These are phyloP conservation scores for Neofusicoccum sp. DNA, from an alignment of 2,329 filamentous ascomycete species.

Conservation along the genomic window DNA sequence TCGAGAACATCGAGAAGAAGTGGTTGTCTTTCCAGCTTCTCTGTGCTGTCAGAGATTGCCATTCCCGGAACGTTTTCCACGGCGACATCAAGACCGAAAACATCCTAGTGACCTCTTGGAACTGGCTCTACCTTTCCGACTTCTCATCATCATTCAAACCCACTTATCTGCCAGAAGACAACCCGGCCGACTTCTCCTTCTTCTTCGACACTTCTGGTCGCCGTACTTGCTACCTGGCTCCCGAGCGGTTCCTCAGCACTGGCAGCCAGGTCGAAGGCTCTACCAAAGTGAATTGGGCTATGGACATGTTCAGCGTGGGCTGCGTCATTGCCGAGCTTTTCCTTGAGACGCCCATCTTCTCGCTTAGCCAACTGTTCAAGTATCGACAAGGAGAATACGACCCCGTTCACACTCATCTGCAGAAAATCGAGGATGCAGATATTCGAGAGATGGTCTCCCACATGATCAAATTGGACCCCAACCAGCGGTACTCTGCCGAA, in stretches of 20 bases:
- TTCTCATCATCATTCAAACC: conserved; percentile 97
- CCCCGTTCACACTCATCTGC: conserved; percentile 74
- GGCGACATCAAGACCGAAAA: conserved; percentile 99
- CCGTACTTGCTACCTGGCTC: conserved; percentile 90
- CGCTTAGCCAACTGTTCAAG: conserved; percentile 91
- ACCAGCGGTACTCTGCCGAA: conserved; percentile 87
- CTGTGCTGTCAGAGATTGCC: conserved; percentile 88
- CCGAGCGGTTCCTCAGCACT: conserved; percentile 80
- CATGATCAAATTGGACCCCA: conserved; percentile 94
- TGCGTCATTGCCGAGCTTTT: conserved; percentile 97
- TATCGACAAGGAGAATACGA: conserved; percentile 93
- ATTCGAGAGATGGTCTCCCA: conserved; percentile 86
- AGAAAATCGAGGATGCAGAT: conserved; percentile 82
- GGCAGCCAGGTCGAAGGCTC: conserved; percentile 64
- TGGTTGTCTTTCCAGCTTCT: conserved; percentile 96
- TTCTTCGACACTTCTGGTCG: conserved; percentile 93
- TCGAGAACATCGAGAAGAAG: conserved; percentile 98
- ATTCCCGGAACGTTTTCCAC: conserved; percentile 84
- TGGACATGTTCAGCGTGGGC: conserved; percentile 97
- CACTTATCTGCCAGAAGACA: conserved; percentile 89
- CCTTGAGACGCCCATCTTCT: conserved; percentile 94
- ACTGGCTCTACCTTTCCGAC: conserved; percentile 97
- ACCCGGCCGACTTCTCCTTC: conserved; percentile 95
- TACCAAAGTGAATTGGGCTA: conserved; percentile 77
- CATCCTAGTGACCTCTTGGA: conserved; percentile 95